Base-by-base conservation (phyloP, 2,329 filamentous ascomycete species). In the Colletotrichum tofieldiae region DNA sequence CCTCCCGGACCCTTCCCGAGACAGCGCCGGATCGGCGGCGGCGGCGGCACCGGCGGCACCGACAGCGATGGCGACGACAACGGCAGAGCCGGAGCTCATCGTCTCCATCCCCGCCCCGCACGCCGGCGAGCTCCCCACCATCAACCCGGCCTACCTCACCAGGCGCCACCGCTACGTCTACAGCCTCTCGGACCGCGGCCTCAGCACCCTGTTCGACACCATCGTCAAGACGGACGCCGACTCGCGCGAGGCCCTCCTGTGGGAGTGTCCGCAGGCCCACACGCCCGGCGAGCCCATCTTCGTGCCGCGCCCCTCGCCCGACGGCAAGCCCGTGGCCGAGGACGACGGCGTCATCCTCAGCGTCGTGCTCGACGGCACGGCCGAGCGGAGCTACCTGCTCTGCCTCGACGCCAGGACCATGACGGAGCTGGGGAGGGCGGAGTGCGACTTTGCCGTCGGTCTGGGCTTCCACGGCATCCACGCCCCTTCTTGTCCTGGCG, bases 271-370 rank as follows among this genome's bases (percentile, higher is more conserved):
- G 0, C 78, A 82, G 1, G 90, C 87, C 0, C 91, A 94, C 76
- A 92, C 90, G 0, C 92, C 93, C 0, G 89, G 92, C 1, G 93
- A 94, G 79, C 85, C 92, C 0, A 90, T 94, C 41, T 94, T 94
- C 73, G 84, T 94, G 1, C 81, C 75, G 8, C 77, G 81, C 9
- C 82, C 84, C 5, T 14, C 60, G 52, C 6, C 18, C 14, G 66
- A 29, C 26, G 67, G 54, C 32, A 32, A 32, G 39, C 82, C 80
- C 1, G 75, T 76, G 2, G 85, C 82, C 0, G 91, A 93, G 77
- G 92, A 94, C 75, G 90, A 91, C 66, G 91, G 91, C 0, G 86
- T 90, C 1, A 67, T 93, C 26, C 77, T 93, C 68, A 89, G 84
- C 58, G 86, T 94, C 1, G 88, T 94, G 5, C 83, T 94, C 2